These are phyloP conservation scores for Salvia sclarea DNA, from an alignment of 305 asterid species.

Conservation along the genomic window DNA sequence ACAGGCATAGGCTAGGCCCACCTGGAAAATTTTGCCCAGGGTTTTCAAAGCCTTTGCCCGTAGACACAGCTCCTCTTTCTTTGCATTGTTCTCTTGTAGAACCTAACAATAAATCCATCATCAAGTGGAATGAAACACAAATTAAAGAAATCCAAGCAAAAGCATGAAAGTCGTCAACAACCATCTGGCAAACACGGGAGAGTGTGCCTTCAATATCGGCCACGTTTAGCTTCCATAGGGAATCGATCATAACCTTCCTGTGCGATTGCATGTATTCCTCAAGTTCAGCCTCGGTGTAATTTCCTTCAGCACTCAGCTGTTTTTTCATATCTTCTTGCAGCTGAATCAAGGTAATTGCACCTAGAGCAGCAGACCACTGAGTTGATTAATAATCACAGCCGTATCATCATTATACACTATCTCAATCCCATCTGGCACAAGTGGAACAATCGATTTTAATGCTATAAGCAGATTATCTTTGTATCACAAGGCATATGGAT, in stretches of 20 bases:
- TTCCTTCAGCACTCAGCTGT: slow-evolving; percentile 82
- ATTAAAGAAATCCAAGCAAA: slow-evolving; percentile 12
- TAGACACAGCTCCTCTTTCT: slow-evolving; percentile 88
- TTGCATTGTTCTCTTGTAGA: slow-evolving; percentile 73
- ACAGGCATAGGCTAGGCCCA: slow-evolving; percentile 18
- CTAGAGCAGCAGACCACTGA: slow-evolving; percentile 39
- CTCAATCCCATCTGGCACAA: no score
- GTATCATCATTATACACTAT: neutral
- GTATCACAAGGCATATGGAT: no score
- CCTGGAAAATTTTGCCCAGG: slow-evolving; percentile 89
- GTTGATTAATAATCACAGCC: no score
- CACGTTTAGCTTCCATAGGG: slow-evolving; percentile 97
- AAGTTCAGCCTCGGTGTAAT: slow-evolving; percentile 87
- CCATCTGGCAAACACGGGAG: slow-evolving; percentile 97
- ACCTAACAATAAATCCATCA: slow-evolving; percentile 50
- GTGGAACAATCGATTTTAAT: no score
- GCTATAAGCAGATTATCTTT: no score
- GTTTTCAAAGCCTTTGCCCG: slow-evolving; percentile 93
- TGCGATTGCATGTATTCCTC: slow-evolving; percentile 91
- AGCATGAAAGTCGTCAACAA: slow-evolving; percentile 35
- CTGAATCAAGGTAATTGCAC: slow-evolving; percentile 94
- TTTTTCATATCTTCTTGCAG: slow-evolving; percentile 93
- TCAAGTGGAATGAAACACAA: slow-evolving; percentile 22
- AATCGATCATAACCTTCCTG: slow-evolving; percentile 94
- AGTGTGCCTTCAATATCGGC: slow-evolving; percentile 95